These are phyloP conservation scores for Thuja plicata DNA, from an alignment of 83 land plant genomes.

Conservation along the genomic window DNA sequence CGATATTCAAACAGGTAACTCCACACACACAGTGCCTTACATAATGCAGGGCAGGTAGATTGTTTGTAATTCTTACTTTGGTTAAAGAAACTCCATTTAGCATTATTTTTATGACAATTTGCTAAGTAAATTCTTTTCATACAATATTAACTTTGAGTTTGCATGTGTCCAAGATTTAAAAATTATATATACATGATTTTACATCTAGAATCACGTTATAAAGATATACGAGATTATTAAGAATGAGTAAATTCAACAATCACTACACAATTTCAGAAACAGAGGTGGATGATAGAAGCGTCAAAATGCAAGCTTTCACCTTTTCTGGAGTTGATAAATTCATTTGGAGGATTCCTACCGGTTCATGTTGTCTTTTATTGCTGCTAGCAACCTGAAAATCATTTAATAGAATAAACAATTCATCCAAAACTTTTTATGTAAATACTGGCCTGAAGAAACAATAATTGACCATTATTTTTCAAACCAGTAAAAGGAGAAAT, in stretches of 20 bases:
- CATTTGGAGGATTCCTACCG: slow-evolving; percentile 9
- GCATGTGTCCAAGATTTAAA: background rate
- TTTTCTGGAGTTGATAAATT: slow-evolving; percentile 7
- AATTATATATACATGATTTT: background rate
- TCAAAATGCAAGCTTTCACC: background rate
- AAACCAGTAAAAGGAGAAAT: background rate
- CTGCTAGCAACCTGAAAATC: slow-evolving; percentile 11
- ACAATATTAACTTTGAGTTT: background rate
- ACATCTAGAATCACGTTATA: background rate
- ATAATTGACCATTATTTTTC: background rate
- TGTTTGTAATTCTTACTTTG: background rate
- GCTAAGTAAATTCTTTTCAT: background rate
- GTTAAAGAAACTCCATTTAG: background rate
- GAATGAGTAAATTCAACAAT: background rate
- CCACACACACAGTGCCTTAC: background rate
- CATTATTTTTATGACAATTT: background rate
- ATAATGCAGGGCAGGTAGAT: background rate
- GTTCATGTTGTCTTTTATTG: slow-evolving; percentile 10
- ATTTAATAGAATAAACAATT: background rate
- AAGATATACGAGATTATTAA: background rate
- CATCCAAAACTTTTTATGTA: background rate
- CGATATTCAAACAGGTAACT: background rate
- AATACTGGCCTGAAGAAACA: background rate
- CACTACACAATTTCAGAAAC: background rate
- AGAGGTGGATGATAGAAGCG: background rate